Evolutionary conservation across 176 grass and related monocot genomes (phyloP).

Genomic region (Triticum urartu): DNA sequence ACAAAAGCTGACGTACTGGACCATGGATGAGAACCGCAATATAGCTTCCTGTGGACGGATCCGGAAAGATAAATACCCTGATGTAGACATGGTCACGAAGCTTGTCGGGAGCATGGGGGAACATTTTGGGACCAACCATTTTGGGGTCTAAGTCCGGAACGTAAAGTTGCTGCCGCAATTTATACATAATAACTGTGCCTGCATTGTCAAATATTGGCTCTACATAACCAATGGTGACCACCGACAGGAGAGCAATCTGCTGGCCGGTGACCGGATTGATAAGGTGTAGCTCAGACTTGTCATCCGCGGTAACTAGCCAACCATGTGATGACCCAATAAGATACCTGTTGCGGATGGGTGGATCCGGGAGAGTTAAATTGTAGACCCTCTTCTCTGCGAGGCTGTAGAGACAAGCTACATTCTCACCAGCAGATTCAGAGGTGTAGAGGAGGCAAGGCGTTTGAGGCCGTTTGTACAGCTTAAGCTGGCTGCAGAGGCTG

Average conservation of each 20-base stretch:
- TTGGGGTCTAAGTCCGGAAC: too few species aligned
- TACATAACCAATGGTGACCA: neutral
- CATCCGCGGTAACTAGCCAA: too few species aligned
- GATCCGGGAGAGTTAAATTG: too few species aligned
- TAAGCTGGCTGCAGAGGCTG: neutral
- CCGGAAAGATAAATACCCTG: neutral
- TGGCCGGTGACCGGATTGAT: neutral
- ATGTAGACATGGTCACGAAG: neutral
- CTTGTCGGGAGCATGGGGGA: neutral
- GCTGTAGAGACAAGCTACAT: too few species aligned
- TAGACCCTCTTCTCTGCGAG: too few species aligned
- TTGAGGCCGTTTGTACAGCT: neutral
- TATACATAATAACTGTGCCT: neutral
- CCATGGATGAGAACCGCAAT: too few species aligned
- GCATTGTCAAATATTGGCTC: neutral
- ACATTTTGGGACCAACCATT: too few species aligned
- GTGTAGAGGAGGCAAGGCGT: neutral
- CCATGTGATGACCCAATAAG: too few species aligned
- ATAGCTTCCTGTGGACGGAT: neutral
- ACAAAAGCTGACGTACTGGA: neutral
- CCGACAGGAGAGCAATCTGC: neutral
- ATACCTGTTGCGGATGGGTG: too few species aligned
- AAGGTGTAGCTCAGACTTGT: neutral
- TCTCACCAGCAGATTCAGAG: too few species aligned
- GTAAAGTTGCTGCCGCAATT: too few species aligned